Base-by-base conservation (phyloP, 2,329 filamentous ascomycete genomes). In the Xylariaceae sp. region DNA sequence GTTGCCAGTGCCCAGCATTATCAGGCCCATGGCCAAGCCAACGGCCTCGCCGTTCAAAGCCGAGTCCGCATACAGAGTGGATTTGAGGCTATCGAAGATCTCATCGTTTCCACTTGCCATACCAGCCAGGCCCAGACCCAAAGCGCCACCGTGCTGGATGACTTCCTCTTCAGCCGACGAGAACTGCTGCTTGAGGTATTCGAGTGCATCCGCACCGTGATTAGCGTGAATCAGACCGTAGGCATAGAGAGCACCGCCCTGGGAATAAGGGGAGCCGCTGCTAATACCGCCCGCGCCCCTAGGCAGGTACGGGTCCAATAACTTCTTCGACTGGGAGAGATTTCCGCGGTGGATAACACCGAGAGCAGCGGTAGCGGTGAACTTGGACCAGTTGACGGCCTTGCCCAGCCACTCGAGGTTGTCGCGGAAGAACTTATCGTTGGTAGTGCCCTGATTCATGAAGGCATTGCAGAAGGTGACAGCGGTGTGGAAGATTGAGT, bases 351-450 rank as follows among this genome's bases (percentile, higher is more conserved):
- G 94, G 57, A 99, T 97, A 47, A 97, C 94, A 70, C 94, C 94
- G 6, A 99, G 78, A 7, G 94, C 94, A 51, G 94, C 94, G 5
- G 94, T 99, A 13, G 94, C 94, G 1, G 94, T 97, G 70, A 99
- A 99, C 70, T 99, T 99, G 55, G 92, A 97, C 94, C 94, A 99
- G 75, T 99, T 99, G 44, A 97, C 91, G 22, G 94, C 94, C 77
- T 97, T 99, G 55, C 93, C 92, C 3, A 99, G 76, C 94, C 94
- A 99, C 60, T 99, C 94, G 19, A 99, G 75, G 68, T 99, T 99
- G 66, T 97, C 91, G 7, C 95, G 84, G 83, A 99, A 97, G 75
- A 99, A 99, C 66, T 93, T 95, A 74, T 99, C 94, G 64, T 96
- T 94, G 0, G 93, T 97, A 1, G 94, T 99, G 53, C 94, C 95